Evolutionary conservation across 768 basidiomycete species (phyloP).

Genomic region (Butyriboletus loyo): DNA sequence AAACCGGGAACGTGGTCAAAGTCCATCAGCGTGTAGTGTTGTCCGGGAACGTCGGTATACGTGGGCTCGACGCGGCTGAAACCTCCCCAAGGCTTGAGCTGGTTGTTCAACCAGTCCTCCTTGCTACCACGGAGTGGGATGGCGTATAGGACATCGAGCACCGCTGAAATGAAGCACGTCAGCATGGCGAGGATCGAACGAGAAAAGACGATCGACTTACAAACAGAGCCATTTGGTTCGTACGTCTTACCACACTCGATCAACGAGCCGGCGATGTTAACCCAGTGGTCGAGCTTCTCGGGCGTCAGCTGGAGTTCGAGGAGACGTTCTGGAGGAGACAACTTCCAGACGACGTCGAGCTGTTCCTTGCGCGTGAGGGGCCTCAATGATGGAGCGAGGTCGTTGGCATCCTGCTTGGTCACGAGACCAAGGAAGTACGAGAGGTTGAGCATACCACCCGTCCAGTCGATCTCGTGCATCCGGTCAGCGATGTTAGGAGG

Average conservation of each 20-base stretch:
- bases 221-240: conserved; percentile 23
- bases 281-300: conserved; percentile 27
- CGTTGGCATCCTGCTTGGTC: conserved; percentile 23
- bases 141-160: conserved; percentile 27
- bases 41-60: conserved; percentile 27
- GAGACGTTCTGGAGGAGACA: conserved; percentile 28
- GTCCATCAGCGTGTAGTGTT: conserved; percentile 32
- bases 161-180: conserved; percentile 4
- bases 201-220: conserved; percentile 13
- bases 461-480: conserved; percentile 42
- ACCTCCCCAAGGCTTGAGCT: conserved; percentile 25
- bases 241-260: conserved; percentile 32
- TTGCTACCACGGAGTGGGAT: conserved; percentile 28
- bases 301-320: conserved; percentile 29
- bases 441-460: conserved; percentile 40
- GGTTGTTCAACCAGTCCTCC: conserved; percentile 29
- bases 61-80: conserved; percentile 23
- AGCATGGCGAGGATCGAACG: neutral
- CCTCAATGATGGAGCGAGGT: conserved; percentile 19
- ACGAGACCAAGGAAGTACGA: conserved; percentile 40
- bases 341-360: conserved; percentile 25
- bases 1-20: conserved; percentile 30
- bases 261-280: conserved; percentile 29
- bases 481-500: conserved; percentile 41
- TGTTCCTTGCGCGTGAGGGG: conserved; percentile 23